Conservation (phyloP, 176 grass and related monocot species). For the Carex littledalei region DNA sequence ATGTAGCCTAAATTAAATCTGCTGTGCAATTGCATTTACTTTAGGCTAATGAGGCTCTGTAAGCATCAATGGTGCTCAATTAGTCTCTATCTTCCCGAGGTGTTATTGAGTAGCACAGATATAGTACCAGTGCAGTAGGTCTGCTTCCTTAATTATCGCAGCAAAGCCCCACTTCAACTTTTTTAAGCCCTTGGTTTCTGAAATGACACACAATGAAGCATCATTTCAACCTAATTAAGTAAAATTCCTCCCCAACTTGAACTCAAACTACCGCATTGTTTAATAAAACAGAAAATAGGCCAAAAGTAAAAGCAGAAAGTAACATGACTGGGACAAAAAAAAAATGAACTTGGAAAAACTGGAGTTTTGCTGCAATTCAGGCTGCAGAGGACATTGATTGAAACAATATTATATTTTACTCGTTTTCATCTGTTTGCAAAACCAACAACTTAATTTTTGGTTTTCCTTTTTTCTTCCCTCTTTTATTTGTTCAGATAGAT, state of each 20-base stretch:
- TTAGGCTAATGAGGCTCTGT: neutral
- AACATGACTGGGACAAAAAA: neutral
- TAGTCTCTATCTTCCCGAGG: neutral
- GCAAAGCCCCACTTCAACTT: neutral
- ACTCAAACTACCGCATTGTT: neutral
- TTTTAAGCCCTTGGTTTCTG: neutral
- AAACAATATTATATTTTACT: neutral
- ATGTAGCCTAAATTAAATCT: neutral
- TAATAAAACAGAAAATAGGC: neutral
- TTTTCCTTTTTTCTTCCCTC: neutral
- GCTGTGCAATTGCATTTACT: neutral
- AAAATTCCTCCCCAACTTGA: neutral
- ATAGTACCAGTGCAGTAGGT: neutral
- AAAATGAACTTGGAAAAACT: neutral
- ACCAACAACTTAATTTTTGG: constrained; percentile 2
- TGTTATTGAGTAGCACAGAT: neutral
- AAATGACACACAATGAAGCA: neutral
- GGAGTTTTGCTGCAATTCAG: neutral
- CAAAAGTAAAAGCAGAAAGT: constrained; percentile 2
- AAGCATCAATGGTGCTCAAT: neutral
- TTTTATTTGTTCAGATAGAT: constrained; percentile 58
- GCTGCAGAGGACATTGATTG: neutral
- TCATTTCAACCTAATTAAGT: neutral
- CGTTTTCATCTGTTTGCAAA: neutral
- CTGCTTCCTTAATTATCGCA: neutral